phyloP scores from a whole-genome alignment of 306 rosid genomes.

The Lathyrus sativus region DNA sequence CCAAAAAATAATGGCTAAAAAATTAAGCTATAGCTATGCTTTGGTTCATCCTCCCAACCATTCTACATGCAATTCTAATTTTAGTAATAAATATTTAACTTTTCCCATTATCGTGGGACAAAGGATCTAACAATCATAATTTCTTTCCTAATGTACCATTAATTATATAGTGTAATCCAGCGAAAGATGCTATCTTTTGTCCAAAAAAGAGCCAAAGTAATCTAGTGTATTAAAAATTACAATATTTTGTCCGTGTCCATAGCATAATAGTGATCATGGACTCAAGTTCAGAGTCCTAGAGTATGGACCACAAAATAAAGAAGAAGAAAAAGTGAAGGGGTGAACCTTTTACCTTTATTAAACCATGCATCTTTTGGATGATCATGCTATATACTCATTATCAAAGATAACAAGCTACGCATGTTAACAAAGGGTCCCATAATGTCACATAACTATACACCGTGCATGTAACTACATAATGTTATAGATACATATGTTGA shows the following conservation, averaged over 20 bases:
- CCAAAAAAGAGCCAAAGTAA: neutral
- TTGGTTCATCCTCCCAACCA: neutral
- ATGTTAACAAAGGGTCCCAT: slow-evolving; percentile 38
- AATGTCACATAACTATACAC: neutral
- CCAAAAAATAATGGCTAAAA: neutral
- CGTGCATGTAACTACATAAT: neutral
- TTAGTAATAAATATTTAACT: neutral
- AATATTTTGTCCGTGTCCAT: neutral
- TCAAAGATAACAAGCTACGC: slow-evolving; percentile 32
- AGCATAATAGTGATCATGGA: neutral
- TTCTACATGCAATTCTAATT: neutral
- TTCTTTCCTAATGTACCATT: neutral
- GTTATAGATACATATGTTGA: slow-evolving; percentile 27
- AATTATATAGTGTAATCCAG: neutral
- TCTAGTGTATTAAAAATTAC: neutral
- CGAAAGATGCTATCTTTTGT: neutral
- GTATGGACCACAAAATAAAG: slow-evolving; percentile 38
- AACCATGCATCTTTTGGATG: slow-evolving; percentile 41
- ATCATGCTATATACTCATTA: slow-evolving; percentile 20
- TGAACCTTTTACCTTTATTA: slow-evolving; percentile 28
- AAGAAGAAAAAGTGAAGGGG: neutral
- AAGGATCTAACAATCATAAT: neutral
- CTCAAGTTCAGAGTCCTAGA: neutral
- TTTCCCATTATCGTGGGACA: neutral
- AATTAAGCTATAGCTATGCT: neutral